These are phyloP conservation scores for Ceratocystis cubensis DNA, from an alignment of 2,329 filamentous ascomycete species.

Conservation along the genomic window DNA sequence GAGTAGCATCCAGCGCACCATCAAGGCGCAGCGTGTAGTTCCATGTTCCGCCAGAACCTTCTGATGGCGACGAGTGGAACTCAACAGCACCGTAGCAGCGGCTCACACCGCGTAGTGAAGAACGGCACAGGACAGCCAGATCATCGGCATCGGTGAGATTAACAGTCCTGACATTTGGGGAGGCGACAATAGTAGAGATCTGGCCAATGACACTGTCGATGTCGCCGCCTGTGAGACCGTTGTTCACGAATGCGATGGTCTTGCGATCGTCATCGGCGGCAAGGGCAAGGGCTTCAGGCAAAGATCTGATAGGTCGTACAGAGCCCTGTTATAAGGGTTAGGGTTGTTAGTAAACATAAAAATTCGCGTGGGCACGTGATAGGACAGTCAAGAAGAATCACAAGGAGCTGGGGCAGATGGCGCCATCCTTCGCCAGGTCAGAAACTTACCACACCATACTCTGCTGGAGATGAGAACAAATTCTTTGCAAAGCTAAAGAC, in stretches of 20 bases:
- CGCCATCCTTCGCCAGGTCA: not conserved
- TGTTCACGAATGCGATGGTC: slow-evolving; percentile 68
- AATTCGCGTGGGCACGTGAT: not conserved
- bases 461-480: slow-evolving; percentile 65
- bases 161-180: slow-evolving; percentile 43
- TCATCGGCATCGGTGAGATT: slow-evolving; percentile 43
- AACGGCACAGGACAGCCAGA: slow-evolving; percentile 50
- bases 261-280: slow-evolving; percentile 46
- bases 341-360: not conserved
- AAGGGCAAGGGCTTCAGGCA: slow-evolving; percentile 49
- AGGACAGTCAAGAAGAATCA: not conserved
- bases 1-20: slow-evolving; percentile 46
- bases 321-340: slow-evolving; percentile 31
- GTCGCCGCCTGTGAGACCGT: slow-evolving; percentile 52
- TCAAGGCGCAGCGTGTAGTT: slow-evolving; percentile 79
- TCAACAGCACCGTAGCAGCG: slow-evolving; percentile 61
- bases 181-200: slow-evolving; percentile 45
- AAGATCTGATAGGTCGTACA: slow-evolving; percentile 46
- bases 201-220: slow-evolving; percentile 58
- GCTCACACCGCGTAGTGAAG: slow-evolving; percentile 52
- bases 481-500: slow-evolving; percentile 64
- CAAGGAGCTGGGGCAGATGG: too few species aligned
- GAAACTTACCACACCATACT: slow-evolving; percentile 49
- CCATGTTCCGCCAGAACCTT: slow-evolving; percentile 57
- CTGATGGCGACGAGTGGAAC: slow-evolving; percentile 61